Percentiles rank a stretch among this genome's conserved stretches.
Evolutionary conservation across 768 basidiomycete species (phyloP).

Genomic region (Termitomyces sp.): DNA sequence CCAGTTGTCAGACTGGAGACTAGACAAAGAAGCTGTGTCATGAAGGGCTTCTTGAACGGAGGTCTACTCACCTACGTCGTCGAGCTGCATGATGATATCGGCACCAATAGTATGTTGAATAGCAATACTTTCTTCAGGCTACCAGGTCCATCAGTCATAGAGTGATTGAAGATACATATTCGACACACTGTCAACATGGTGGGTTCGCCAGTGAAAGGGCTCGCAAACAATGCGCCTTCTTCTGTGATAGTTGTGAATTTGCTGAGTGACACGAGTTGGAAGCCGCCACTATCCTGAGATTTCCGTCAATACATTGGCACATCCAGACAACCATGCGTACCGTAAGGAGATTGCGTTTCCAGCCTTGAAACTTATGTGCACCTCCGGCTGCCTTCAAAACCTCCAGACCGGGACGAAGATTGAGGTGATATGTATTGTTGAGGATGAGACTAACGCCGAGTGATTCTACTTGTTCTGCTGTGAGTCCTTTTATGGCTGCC

Average conservation of each 20-base stretch:
- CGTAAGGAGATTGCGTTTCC: constrained; percentile 82
- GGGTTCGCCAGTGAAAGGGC: constrained; percentile 83
- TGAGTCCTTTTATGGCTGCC: constrained; percentile 89
- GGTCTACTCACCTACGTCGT: constrained; percentile 73
- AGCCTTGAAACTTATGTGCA: constrained; percentile 89
- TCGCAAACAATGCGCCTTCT: constrained; percentile 81
- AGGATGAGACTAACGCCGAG: constrained; percentile 81
- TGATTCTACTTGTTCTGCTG: constrained; percentile 77
- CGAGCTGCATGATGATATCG: constrained; percentile 94
- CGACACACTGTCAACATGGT: constrained; percentile 79
- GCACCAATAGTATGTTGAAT: constrained; percentile 90
- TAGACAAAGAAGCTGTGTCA: constrained; percentile 21
- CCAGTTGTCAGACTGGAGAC: constrained; percentile 81
- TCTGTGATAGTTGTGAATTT: constrained; percentile 87
- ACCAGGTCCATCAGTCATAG: constrained; percentile 5
- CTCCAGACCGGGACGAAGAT: constrained; percentile 77
- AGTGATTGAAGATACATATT: constrained; percentile 3
- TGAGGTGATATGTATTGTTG: constrained; percentile 90
- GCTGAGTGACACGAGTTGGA: constrained; percentile 81
- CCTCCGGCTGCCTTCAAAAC: constrained; percentile 75
- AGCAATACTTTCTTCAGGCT: constrained; percentile 91
- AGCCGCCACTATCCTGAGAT: constrained; percentile 81
- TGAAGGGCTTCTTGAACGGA: neutral
- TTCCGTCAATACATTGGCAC: neutral
- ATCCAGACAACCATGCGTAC: constrained; percentile 28